These are phyloP conservation scores for Acanthamoeba castellanii DNA, from an alignment of 208 protist species.

Conservation along the genomic window DNA sequence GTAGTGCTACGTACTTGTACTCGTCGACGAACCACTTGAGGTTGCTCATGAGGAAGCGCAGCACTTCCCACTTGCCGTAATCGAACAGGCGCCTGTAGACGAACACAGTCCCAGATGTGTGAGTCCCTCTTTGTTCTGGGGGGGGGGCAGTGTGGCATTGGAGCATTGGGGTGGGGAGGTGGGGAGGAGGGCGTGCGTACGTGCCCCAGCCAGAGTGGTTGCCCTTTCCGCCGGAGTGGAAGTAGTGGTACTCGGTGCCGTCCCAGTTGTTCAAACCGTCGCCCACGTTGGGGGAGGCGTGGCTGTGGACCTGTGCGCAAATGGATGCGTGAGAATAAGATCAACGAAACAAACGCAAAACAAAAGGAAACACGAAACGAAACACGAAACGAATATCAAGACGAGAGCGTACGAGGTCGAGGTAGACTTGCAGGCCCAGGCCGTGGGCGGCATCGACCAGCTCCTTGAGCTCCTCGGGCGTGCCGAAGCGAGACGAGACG, in stretches of 20 bases:
- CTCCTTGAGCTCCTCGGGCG: constrained; percentile 91
- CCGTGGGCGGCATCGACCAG: constrained; percentile 91
- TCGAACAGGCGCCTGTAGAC: constrained; percentile 91
- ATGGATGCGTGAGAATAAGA: neutral
- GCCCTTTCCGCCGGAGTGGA: constrained; percentile 76
- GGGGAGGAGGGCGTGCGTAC: neutral
- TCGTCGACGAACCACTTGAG: constrained; percentile 86
- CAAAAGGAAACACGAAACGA: neutral
- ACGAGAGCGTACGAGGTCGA: constrained; percentile 93
- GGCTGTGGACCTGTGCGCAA: constrained; percentile 74
- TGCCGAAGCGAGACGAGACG: constrained; percentile 86
- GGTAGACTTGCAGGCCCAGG: constrained; percentile 90
- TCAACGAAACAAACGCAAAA: neutral
- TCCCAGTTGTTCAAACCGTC: constrained; percentile 94
- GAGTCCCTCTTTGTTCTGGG: neutral
- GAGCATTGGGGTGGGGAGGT: neutral
- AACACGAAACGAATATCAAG: too few relatives aligned
- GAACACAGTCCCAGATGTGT: neutral
- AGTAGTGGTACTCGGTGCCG: constrained; percentile 90
- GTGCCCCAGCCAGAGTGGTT: constrained; percentile 81
- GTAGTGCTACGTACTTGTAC: neutral
- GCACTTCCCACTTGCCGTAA: constrained; percentile 91
- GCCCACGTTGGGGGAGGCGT: constrained; percentile 92
- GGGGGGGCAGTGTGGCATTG: neutral
- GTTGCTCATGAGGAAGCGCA: constrained; percentile 93